phyloP scores from a whole-genome alignment of 164 flowering plant genomes.

The Liriodendron chinense region DNA sequence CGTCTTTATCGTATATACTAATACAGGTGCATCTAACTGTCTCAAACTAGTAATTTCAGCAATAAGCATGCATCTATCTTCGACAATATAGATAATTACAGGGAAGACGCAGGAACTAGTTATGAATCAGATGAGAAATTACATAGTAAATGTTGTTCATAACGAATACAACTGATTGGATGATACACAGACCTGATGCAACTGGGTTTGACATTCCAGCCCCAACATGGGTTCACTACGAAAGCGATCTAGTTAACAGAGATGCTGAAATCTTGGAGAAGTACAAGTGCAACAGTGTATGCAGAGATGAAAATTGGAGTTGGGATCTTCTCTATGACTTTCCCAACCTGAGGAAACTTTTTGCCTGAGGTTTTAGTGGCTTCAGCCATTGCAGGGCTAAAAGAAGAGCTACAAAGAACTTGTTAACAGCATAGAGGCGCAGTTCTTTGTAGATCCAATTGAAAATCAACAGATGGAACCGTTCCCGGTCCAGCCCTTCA shows the following conservation, averaged over 20 bases:
- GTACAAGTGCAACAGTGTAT: slow-evolving; percentile 5
- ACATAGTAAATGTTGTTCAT: no score
- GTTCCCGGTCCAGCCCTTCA: slow-evolving; percentile 7
- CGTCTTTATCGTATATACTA: no score
- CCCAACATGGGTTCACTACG: neutral
- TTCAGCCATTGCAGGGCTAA: slow-evolving; percentile 11
- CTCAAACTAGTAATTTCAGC: no score
- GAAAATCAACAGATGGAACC: slow-evolving; percentile 7
- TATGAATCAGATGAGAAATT: no score
- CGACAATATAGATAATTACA: no score
- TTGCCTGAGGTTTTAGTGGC: neutral
- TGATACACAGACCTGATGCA: neutral
- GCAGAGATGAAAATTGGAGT: slow-evolving; percentile 9
- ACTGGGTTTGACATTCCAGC: neutral
- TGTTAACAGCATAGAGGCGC: neutral
- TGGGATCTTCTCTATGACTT: slow-evolving; percentile 11
- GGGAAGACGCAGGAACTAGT: no score
- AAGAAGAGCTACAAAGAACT: slow-evolving; percentile 9
- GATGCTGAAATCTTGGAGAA: slow-evolving; percentile 13
- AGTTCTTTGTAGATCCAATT: slow-evolving; percentile 7
- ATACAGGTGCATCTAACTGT: no score
- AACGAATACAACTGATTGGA: no score
- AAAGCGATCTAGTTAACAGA: neutral
- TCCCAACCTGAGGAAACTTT: slow-evolving; percentile 2
- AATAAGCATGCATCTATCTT: no score